Base-by-base conservation (phyloP, 805 yeast genomes). In the Saturnispora sekii region DNA sequence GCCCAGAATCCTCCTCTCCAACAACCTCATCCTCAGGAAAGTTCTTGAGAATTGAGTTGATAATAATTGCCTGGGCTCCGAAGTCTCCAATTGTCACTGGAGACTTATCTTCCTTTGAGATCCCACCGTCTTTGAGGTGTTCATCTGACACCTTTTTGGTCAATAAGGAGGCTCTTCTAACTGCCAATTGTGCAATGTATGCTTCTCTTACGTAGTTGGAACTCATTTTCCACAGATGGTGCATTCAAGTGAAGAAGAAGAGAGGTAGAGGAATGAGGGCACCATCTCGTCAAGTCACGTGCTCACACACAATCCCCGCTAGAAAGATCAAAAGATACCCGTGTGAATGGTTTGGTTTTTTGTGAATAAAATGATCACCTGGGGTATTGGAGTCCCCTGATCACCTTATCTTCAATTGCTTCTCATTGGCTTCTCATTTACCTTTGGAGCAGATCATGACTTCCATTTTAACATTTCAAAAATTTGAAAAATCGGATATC, bases 51-150 rank as follows among this genome's bases (percentile, higher is more conserved):
- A 93, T 75, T 3, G 96, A 89, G 47, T 86, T 77, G 63, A 88
- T 90, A 47, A 93, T 79, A 38, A 90, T 76, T 0, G 96, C 96
- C 59, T 93, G 99, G 0, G 97, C 89, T 4, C 95, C 96, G 59
- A 84, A 93, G 62, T 93, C 99, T 14, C 97, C 98, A 45, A 85
- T 70, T 1, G 99, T 93, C 12, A 93, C 99, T 1, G 99, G 99
- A 1, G 96, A 86, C 50, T 79, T 77, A 61, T 90, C 99, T 35
- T 75, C 73, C 60, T 93, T 93, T 48, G 87, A 81, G 46, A 87
- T 84, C 50, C 65, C 70, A 59, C 59, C 66, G 53, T 68, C 73
- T 33, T 44, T 44, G 54, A 61, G 73, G 53, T 72, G 81, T 58
- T 66, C 72, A 28, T 65, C 81, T 62, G 76, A 79, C 48, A 76